phyloP scores from a whole-genome alignment of 495 filamentous ascomycete species.

The Thermothielavioides terrestris region DNA sequence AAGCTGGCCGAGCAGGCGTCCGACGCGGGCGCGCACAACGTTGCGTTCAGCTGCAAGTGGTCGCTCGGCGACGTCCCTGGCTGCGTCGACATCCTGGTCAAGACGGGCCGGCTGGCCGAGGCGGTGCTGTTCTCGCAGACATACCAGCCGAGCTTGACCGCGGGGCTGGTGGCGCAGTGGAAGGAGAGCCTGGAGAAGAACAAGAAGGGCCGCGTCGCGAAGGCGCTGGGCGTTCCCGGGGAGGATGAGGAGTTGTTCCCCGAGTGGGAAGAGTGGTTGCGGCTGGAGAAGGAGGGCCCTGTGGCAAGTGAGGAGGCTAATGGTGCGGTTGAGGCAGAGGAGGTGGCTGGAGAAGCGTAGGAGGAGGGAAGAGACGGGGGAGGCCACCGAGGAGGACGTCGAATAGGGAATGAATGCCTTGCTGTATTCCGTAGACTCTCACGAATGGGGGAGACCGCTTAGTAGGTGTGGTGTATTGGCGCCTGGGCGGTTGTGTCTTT shows the following conservation, averaged over 20 bases:
- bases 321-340: constrained; percentile 10
- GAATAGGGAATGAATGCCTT: neutral
- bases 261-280: constrained; percentile 86
- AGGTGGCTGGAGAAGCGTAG: constrained; percentile 10
- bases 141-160: constrained; percentile 75
- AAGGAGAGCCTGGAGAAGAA: constrained; percentile 68
- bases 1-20: constrained; percentile 66
- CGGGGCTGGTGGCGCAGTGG: constrained; percentile 64
- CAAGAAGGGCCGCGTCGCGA: constrained; percentile 75
- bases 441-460: neutral
- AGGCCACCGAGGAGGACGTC: constrained; percentile 1
- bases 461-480: neutral
- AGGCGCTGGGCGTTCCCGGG: constrained; percentile 72
- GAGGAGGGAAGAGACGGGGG: constrained; percentile 11
- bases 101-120: constrained; percentile 71
- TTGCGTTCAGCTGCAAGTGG: constrained; percentile 88
- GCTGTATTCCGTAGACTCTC: neutral
- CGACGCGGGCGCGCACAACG: constrained; percentile 71
- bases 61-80: constrained; percentile 71
- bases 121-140: constrained; percentile 88
- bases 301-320: constrained; percentile 16
- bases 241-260: constrained; percentile 91
- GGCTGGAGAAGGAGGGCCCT: constrained; percentile 62
- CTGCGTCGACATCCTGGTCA: constrained; percentile 70
- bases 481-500: neutral